Base-by-base conservation (phyloP, 2,329 filamentous ascomycete species). In the Penicillium sp. region DNA sequence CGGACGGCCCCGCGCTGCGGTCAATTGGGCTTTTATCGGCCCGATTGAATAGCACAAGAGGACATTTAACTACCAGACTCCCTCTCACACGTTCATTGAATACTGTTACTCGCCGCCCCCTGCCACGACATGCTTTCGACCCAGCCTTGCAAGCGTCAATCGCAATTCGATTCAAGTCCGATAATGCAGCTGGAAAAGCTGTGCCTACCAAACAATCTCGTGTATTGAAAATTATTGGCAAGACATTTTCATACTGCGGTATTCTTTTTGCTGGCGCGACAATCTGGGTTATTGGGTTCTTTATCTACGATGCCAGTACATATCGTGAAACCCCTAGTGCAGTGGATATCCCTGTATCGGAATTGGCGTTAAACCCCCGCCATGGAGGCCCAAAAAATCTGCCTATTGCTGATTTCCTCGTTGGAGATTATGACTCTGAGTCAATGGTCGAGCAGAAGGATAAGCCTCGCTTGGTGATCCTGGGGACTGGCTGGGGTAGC, bases 401-500 rank as follows among this genome's bases (percentile, higher is more conserved):
- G 33, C 95, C 93, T 1, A 95, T 99, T 58, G 88, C 90, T 21
- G 91, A 97, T 62, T 86, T 90, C 25, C 85, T 93, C 60, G 87
- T 99, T 42, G 93, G 96, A 70, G 95, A 98, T 69, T 87, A 96
- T 66, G 93, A 97, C 63, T 86, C 79, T 52, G 85, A 88, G 14
- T 83, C 85, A 55, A 92, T 88, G 76, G 82, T 81, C 61, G 81
- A 79, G 50, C 85, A 88, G 72, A 95, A 92, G 77, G 85, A 93
- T 70, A 99, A 99, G 80, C 95, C 95, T 4, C 91, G 90, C 69
- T 79, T 99, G 67, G 95, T 99, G 42, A 90, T 99, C 57, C 78
- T 99, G 33, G 95, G 95, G 21, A 93, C 93, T 16, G 95, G 95
- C 45, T 99, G 95, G 95, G 95, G 93, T 53, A 92, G 92, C 68